A percentile compares a stretch with the other conserved stretches of the same genome.
phyloP scores from a whole-genome alignment of 2,329 filamentous ascomycete species.

The Xylariaceae sp. region DNA sequence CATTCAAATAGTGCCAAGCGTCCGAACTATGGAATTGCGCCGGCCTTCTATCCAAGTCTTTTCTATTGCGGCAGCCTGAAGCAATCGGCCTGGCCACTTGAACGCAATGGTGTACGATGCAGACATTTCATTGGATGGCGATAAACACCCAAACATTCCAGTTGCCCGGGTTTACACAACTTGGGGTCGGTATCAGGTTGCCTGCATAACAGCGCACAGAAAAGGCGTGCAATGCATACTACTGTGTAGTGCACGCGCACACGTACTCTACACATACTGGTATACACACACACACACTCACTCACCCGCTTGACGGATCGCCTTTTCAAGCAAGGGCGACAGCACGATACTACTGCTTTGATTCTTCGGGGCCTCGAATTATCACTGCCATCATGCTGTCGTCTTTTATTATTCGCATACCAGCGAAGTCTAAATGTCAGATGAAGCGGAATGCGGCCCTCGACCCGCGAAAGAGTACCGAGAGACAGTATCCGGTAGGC shows the following conservation, averaged over 20 bases:
- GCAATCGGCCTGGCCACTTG: background rate
- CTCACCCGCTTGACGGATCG: background rate
- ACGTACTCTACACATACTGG: too few relatives aligned
- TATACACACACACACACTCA: background rate
- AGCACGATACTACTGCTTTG: background rate
- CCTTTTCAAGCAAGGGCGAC: background rate
- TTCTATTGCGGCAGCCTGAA: slow-evolving; percentile 1
- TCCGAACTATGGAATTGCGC: background rate
- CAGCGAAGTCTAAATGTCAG: background rate
- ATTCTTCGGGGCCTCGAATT: background rate
- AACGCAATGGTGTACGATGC: slow-evolving; percentile 13
- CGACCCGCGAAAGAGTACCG: background rate
- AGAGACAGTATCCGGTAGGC: background rate
- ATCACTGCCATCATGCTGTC: background rate
- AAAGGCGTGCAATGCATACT: slow-evolving; percentile 6
- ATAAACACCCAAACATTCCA: slow-evolving; percentile 2
- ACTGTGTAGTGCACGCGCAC: slow-evolving; percentile 4
- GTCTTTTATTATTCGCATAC: too few relatives aligned
- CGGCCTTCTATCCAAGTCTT: too few relatives aligned
- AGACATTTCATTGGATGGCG: slow-evolving; percentile 10
- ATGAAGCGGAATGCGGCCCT: background rate
- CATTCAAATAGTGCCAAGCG: background rate
- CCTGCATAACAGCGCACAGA: slow-evolving; percentile 15
- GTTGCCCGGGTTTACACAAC: slow-evolving; percentile 12
- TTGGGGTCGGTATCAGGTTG: slow-evolving; percentile 4